A percentile compares a stretch with the other conserved stretches of the same genome.
Conservation (phyloP, 768 basidiomycete genomes). For the Dioszegia aurantiaca region DNA sequence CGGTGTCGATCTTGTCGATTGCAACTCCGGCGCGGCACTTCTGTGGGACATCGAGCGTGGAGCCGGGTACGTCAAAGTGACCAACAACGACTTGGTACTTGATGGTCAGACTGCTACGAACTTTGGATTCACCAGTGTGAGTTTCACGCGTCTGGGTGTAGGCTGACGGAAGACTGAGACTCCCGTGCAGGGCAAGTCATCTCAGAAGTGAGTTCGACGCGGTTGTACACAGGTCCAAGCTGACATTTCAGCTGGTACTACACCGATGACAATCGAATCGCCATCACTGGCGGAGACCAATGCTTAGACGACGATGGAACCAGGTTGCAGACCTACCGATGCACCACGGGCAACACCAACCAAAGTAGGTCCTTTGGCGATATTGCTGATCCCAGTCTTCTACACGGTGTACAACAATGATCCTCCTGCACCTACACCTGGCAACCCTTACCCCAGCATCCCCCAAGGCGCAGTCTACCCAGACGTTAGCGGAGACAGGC, state of each 20-base stretch:
- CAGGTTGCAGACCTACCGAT: constrained; percentile 20
- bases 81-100: not conserved
- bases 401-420: not conserved
- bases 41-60: constrained; percentile 10
- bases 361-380: constrained; percentile 7
- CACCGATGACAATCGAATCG: constrained; percentile 20
- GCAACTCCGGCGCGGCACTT: not conserved
- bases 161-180: constrained; percentile 2
- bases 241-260: constrained; percentile 17
- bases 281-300: constrained; percentile 20
- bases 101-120: constrained; percentile 1
- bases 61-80: constrained; percentile 5
- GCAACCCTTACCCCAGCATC: constrained; percentile 5
- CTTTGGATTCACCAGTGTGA: not conserved
- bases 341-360: constrained; percentile 22
- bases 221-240: not conserved
- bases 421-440: not conserved
- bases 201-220: constrained; percentile 5
- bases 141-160: not conserved
- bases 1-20: constrained; percentile 4
- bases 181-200: not conserved
- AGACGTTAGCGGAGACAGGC: constrained; percentile 10
- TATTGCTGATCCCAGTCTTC: not conserved
- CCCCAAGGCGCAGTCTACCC: constrained; percentile 7
- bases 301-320: constrained; percentile 19